Base-by-base conservation (phyloP, 129 eudicot species). In the Pulicaria dysenterica region DNA sequence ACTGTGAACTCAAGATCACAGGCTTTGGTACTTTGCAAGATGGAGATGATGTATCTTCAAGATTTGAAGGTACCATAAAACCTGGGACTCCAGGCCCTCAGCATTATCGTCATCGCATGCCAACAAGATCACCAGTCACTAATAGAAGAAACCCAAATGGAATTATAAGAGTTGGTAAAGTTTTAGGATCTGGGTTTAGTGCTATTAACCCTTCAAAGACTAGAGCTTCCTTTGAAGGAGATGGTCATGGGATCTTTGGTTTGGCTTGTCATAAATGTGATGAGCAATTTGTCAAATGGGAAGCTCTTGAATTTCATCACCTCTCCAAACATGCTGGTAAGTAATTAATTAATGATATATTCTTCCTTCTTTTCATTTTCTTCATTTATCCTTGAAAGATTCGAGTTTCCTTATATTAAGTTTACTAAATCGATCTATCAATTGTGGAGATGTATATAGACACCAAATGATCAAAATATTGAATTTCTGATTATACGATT, bases 291-390 rank as follows among this genome's bases (percentile, higher is more conserved):
- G 82, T 76, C 53, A 91, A 70, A 73, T 89, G 91, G 90, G 92
- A 85, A 77, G 90, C 83, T 73, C 83, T 82, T 76, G 98, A 92
- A 83, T 78, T 73, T 36, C 98, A 93, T 82, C 92, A 89, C 58
- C 98, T 89, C 74, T 87, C 95, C 58, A 85, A 84, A 71, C 98
- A 93, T 81, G 96, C 96, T 9, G 98, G 98, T 93, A 80, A 54
- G 65, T 2, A 11, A 31, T 24, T 2, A 11, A 31, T 24, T 24
- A 24, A 24, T 24, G 31, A 24, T 24, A 9, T 16, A 19, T 57
- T 41, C 75, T 17, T 75, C 12, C n/a, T 24, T 31, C 13, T 66
- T 39, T 16, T 3, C 48, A 9, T 56, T 65, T 15, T 24, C 2
- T 24, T 24, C 1, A 1, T 24, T 24, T 24, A 24, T 24, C 4